These are phyloP conservation scores for Sparassis latifolia DNA, from an alignment of 1,284 basidiomycete species.

Conservation along the genomic window DNA sequence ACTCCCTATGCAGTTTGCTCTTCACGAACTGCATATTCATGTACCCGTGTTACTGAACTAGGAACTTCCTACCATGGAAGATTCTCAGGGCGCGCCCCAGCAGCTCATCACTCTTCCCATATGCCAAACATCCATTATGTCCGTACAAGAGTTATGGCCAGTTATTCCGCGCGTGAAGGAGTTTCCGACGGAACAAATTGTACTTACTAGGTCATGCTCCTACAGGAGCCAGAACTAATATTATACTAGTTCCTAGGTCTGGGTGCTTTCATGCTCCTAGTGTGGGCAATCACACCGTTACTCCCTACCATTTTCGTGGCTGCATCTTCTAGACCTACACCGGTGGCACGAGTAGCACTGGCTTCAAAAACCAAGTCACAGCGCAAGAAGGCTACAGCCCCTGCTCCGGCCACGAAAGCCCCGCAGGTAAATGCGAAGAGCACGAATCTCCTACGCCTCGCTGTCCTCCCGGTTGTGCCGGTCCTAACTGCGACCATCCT, in stretches of 20 bases:
- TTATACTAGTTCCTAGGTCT: slow-evolving; percentile 11
- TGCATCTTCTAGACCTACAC: neutral
- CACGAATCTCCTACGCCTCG: slow-evolving; percentile 28
- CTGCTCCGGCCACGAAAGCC: neutral
- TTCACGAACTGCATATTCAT: too few species aligned
- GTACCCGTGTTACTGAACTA: too few species aligned
- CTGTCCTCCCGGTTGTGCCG: slow-evolving; percentile 31
- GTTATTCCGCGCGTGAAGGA: slow-evolving; percentile 13
- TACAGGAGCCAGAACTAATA: too few species aligned
- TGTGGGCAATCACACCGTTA: slow-evolving; percentile 15
- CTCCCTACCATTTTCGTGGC: slow-evolving; percentile 1
- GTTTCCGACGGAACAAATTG: slow-evolving; percentile 12
- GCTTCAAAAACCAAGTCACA: slow-evolving; percentile 9
- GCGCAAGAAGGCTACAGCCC: slow-evolving; percentile 8
- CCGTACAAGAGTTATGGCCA: slow-evolving; percentile 24
- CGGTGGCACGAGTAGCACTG: neutral
- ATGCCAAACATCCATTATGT: slow-evolving; percentile 23
- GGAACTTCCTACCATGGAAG: neutral
- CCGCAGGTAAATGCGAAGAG: slow-evolving; percentile 9
- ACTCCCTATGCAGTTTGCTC: too few species aligned
- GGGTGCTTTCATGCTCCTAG: slow-evolving; percentile 8
- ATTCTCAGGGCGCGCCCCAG: slow-evolving; percentile 6
- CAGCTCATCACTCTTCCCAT: slow-evolving; percentile 24
- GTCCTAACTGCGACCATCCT: slow-evolving; percentile 30
- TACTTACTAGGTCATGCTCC: slow-evolving; percentile 1